Base-by-base conservation (phyloP, 163 green algal genomes). In the Chlamydomonas reinhardtii region DNA sequence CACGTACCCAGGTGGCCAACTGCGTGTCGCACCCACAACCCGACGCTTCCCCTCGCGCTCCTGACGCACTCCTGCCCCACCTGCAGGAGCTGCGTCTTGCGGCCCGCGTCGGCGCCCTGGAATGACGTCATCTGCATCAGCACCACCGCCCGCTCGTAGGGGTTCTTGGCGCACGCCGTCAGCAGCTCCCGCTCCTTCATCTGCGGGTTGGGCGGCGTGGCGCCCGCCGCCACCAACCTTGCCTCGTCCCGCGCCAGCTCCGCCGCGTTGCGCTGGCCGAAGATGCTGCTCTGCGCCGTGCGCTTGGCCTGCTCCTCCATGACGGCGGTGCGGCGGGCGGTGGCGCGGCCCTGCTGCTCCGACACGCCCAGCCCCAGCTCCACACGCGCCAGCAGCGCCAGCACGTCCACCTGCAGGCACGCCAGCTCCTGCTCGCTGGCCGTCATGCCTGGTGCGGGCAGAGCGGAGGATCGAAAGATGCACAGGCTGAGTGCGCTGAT, bases 151-250 rank as follows among this genome's bases (percentile, higher is more conserved):
- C 76, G 84, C 78, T 96, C 84, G 73, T 94, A 95, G 0, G 69
- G 59, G 84, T 95, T 95, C 73, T 93, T 93, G 69, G 78, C 87
- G 56, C 78, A 90, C 19, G 72, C 78, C 43, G 73, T 31, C 70
- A 95, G 83, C 84, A 96, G 89, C 84, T 94, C 85, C 32, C 92
- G 89, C 84, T 96, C 93, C 71, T 89, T 93, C 52, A 73, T 27
- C 79, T 79, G 68, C 29, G 88, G 76, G 79, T 90, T 93, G 56
- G 84, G 37, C 12, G 92, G 61, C 20, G 76, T 73, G 17, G 69
- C 70, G 37, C 84, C 69, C 29, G 88, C 86, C 5, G 37, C 69
- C 69, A 85, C 73, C 29, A 91, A 52, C 31, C 81, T n/a, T 27
- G 76, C 86, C 48, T 86, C 84, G 71, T 94, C 90, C 24, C 86